Evolutionary conservation across 495 filamentous ascomycete species (phyloP).

Genomic region (Sporormia fimetaria): DNA sequence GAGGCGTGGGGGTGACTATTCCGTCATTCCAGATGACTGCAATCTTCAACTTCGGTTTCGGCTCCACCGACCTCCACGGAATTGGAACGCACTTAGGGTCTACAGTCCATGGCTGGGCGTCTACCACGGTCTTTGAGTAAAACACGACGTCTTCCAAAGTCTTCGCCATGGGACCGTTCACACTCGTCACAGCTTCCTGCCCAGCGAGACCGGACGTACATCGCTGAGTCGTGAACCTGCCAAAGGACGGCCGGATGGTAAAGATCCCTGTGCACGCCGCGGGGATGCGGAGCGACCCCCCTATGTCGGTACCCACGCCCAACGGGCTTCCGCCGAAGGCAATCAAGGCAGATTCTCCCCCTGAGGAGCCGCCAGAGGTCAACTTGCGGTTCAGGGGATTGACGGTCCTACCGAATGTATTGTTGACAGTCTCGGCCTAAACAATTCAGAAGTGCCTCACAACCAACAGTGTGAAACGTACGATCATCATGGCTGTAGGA

Average conservation of each 20-base stretch:
- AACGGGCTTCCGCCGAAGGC: constrained; percentile 32
- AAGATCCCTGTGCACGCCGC: constrained; percentile 33
- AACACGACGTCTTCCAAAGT: constrained; percentile 39
- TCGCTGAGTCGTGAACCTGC: constrained; percentile 27
- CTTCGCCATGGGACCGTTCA: constrained; percentile 44
- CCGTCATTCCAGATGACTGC: constrained; percentile 23
- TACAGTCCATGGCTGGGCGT: constrained; percentile 38
- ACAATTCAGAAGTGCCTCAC: constrained; percentile 21
- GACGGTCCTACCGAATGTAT: constrained; percentile 42
- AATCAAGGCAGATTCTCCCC: constrained; percentile 36
- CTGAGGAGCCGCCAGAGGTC: constrained; percentile 39
- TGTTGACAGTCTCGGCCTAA: constrained; percentile 35
- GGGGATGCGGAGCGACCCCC: constrained; percentile 30
- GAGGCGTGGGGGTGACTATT: constrained; percentile 19
- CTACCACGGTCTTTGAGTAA: constrained; percentile 43
- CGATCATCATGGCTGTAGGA: constrained; percentile 29
- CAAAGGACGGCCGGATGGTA: constrained; percentile 28
- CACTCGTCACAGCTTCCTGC: constrained; percentile 38
- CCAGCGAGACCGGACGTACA: constrained; percentile 24
- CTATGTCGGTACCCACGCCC: constrained; percentile 38
- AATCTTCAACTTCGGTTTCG: constrained; percentile 32
- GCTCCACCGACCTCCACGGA: constrained; percentile 34
- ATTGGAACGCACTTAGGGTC: constrained; percentile 42
- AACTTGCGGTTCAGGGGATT: constrained; percentile 42
- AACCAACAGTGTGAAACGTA: constrained; percentile 2